Evolutionary conservation across 2,329 filamentous ascomycete genomes (phyloP).

Genomic region (Paraconiothyrium brasiliense): DNA sequence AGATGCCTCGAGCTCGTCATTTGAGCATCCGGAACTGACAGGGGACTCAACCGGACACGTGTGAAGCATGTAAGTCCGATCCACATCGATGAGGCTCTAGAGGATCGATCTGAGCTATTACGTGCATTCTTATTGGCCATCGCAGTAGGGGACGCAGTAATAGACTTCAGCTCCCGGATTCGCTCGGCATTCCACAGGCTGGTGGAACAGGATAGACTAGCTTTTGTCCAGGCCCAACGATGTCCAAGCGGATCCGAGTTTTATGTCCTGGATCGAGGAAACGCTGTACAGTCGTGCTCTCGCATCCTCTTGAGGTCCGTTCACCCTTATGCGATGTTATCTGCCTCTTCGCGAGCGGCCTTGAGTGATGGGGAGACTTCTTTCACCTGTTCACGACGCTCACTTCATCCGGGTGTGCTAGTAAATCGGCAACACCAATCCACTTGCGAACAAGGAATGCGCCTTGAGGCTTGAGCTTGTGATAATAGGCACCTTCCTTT

Average conservation of each 20-base stretch:
- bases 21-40: background rate
- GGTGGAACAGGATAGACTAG: background rate
- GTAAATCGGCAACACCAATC: constrained; percentile 49
- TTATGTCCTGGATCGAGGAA: background rate
- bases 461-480: constrained; percentile 64
- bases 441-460: constrained; percentile 62
- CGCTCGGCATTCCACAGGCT: background rate
- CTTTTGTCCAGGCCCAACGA: background rate
- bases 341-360: background rate
- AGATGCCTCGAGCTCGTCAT: background rate
- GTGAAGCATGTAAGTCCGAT: background rate
- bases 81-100: background rate
- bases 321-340: background rate
- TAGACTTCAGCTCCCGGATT: background rate
- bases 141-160: background rate
- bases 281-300: background rate
- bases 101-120: background rate
- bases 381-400: constrained; percentile 13
- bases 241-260: background rate
- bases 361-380: background rate
- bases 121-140: background rate
- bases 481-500: constrained; percentile 66
- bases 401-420: constrained; percentile 21
- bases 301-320: background rate
- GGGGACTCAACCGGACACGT: background rate